phyloP scores from a whole-genome alignment of 192 early-diverging fungal genomes.

The Coemansia sp. region DNA sequence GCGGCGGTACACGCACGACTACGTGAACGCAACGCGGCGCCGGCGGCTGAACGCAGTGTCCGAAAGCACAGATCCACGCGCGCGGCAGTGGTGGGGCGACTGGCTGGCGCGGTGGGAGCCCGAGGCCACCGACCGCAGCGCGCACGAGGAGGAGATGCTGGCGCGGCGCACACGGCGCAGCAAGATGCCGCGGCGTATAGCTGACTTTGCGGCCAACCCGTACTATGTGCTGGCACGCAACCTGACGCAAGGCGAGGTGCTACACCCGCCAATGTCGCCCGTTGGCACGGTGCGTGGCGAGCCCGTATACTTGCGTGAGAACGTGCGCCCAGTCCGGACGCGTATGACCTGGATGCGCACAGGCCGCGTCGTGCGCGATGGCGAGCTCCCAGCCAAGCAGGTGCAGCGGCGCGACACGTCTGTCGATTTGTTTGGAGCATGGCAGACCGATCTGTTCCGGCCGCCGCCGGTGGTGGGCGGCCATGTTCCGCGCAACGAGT shows the following conservation, averaged over 20 bases:
- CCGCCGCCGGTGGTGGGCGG: slow-evolving; percentile 64
- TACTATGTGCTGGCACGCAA: slow-evolving; percentile 78
- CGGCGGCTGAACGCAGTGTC: slow-evolving; percentile 33
- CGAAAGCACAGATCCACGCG: slow-evolving; percentile 5
- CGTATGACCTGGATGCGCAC: slow-evolving; percentile 61
- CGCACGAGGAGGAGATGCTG: slow-evolving; percentile 52
- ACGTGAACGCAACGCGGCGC: slow-evolving; percentile 32
- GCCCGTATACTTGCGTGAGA: slow-evolving; percentile 68
- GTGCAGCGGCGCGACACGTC: slow-evolving; percentile 10
- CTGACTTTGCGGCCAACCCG: slow-evolving; percentile 76
- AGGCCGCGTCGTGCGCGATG: slow-evolving; percentile 11
- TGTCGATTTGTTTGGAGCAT: slow-evolving; percentile 64
- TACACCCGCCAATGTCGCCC: slow-evolving; percentile 63
- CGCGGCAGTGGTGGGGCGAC: slow-evolving; percentile 35
- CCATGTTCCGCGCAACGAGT: slow-evolving; percentile 71
- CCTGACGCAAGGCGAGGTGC: slow-evolving; percentile 68
- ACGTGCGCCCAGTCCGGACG: slow-evolving; percentile 59
- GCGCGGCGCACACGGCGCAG: slow-evolving; percentile 44
- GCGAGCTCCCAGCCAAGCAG: slow-evolving; percentile 39
- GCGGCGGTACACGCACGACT: slow-evolving; percentile 30
- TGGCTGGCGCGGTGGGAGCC: slow-evolving; percentile 26
- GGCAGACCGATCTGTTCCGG: slow-evolving; percentile 74
- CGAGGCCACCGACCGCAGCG: slow-evolving; percentile 7
- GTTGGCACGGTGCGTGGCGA: slow-evolving; percentile 74
- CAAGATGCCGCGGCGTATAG: slow-evolving; percentile 70